A percentile compares a stretch with the other conserved stretches of the same genome.
Conservation (phyloP, 768 basidiomycete species). For the Megacollybia marginata region DNA sequence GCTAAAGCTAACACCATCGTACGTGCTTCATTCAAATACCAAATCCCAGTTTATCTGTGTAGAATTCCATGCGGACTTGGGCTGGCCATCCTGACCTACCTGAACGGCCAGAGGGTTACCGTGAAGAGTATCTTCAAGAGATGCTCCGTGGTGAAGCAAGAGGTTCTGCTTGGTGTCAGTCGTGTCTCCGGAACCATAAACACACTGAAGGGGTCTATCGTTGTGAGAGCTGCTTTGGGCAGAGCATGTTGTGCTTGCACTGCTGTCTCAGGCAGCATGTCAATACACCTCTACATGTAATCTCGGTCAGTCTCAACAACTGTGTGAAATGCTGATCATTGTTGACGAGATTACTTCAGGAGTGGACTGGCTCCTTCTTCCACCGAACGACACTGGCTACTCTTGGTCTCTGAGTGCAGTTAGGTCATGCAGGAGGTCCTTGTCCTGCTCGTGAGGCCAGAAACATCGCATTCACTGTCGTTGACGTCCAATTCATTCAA, state of each 20-base stretch:
- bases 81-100: not conserved
- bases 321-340: not conserved
- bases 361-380: not conserved
- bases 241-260: not conserved
- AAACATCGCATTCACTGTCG: conserved; percentile 1
- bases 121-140: not conserved
- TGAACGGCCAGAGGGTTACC: not conserved
- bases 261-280: not conserved
- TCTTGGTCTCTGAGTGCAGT: not conserved
- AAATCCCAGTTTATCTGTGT: too few species aligned
- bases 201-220: not conserved
- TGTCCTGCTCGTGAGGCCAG: not conserved
- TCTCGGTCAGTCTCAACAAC: not conserved
- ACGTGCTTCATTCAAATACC: not conserved
- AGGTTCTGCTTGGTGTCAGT: not conserved
- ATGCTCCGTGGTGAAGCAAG: not conserved
- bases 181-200: not conserved
- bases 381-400: not conserved
- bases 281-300: not conserved
- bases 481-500: conserved; percentile 7
- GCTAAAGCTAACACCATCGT: not conserved
- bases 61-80: not conserved
- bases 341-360: not conserved
- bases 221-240: not conserved
- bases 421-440: not conserved